Base-by-base conservation (phyloP, 495 filamentous ascomycete genomes). In the Daldinia concentrica region DNA sequence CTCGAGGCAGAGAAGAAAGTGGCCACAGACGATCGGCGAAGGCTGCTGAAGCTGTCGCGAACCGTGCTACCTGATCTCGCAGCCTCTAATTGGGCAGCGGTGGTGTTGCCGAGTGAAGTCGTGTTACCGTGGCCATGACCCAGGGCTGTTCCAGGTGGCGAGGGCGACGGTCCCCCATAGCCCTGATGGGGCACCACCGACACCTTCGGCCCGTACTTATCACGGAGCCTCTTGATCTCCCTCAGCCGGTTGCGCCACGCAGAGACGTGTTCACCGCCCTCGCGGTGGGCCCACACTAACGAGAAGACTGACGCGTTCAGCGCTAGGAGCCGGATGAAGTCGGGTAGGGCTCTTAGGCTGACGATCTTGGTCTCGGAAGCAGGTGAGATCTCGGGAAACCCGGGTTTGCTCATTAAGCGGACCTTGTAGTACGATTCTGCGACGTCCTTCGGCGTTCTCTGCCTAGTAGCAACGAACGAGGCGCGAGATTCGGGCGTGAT, bases 261-360 rank as follows among this genome's bases (percentile, higher is more conserved):
- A 0, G 93, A 96, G 11, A 95, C 84, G 74, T 97, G 88, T 80
- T 97, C 94, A 64, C 92, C 91, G 39, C 90, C 90, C 62, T 91
- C 88, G 64, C 90, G 88, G 74, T 90, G 90, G 9, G 82, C 80
- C 93, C 95, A 98, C 51, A 98, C 94, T 54, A 92, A 87, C 6
- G 91, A 91, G 79, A 97, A 97, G 17, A 98, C 92, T 12, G 92
- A 96, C 1, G 96, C 94, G 77, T 97, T 98, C 64, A 98, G 85
- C 1, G 95, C 94, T 6, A 99, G 84, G 68, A 97, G 91, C 24
- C 96, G 91, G 39, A 97, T 90, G 75, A 96, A 97, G n/a, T 88
- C 83, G 5, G 94, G 90, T 4, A 99, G 83, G 6, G 91, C 90
- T 66, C 86, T 87, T 26, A 93, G 88, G 32, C 90, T 92, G 59